phyloP scores from a whole-genome alignment of 2,329 filamentous ascomycete genomes.

The Pyrenophora seminiperda region DNA sequence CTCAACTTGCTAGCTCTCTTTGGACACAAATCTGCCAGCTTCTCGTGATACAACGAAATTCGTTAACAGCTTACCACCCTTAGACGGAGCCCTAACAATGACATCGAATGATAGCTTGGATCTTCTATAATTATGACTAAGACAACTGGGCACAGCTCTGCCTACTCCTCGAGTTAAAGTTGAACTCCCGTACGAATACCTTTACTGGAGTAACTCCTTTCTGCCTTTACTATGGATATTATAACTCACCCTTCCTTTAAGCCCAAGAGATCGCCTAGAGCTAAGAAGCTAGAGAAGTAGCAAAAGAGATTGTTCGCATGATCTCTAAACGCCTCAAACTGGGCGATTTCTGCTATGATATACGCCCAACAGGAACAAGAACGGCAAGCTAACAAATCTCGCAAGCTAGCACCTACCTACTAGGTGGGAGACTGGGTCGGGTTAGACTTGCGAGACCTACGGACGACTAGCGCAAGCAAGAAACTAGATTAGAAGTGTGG shows the following conservation, averaged over 20 bases:
- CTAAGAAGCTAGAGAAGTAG: neutral
- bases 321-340: neutral
- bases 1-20: neutral
- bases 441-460: neutral
- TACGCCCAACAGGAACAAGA: neutral
- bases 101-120: too few species aligned
- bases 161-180: neutral
- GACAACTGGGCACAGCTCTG: neutral
- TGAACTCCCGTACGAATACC: neutral
- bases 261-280: neutral
- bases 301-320: neutral
- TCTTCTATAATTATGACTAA: neutral
- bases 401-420: neutral
- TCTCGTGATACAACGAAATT: neutral
- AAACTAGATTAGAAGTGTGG: neutral
- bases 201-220: neutral
- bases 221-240: neutral
- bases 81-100: too few species aligned
- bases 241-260: neutral
- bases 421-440: neutral
- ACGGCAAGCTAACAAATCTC: neutral
- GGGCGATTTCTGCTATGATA: neutral
- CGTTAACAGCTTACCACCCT: neutral
- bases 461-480: neutral
- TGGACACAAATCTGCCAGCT: neutral